Base-by-base conservation (phyloP, 1,284 basidiomycete genomes). In the Heterobasidion parviporum region DNA sequence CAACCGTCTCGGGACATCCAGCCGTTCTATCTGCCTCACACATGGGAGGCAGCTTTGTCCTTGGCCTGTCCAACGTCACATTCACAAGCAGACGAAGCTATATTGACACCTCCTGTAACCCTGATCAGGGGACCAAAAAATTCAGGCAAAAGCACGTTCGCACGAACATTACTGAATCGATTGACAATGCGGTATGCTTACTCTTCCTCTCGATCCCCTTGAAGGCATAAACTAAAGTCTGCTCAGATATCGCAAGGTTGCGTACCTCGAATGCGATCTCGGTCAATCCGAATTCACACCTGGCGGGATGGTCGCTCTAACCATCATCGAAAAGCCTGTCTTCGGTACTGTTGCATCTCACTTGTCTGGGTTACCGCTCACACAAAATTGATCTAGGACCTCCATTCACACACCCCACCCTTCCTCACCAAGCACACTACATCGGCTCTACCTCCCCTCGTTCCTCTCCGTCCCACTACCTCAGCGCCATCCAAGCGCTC, bases 211-310 rank as follows among this genome's bases (percentile, higher is more conserved):
- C 32, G 9, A 6, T 54, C 6, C 3, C 20, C n/a, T n/a, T 18
- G 6, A 26, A 15, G 9, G 14, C 4, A 18, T 20, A 56, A 41
- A 33, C 38, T 16, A 56, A 36, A 12, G 26, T 15, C 52, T 48
- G 3, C 54, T 12, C 57, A 87, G 88, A 41, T 88, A 85, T 68
- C 76, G 75, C 20, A 78, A 77, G 16, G 92, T 98, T 2, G 94
- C 93, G 0, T 97, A 85, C 68, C 78, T 99, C 6, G 95, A 98
- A 66, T 90, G 90, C 56, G 96, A 98, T 71, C 64, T 94, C 3
- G 96, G 96, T 9, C 96, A 99, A 71, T 89, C 92, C 8, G 94
- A 98, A 69, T 97, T 98, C 67, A 89, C 89, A 0, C 87, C 92
- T 2, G 87, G 88, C 0, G 95, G 94, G 0, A 79, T 90, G 68